Conservation (phyloP, 805 yeast species). For the Metschnikowia peoriensis region DNA sequence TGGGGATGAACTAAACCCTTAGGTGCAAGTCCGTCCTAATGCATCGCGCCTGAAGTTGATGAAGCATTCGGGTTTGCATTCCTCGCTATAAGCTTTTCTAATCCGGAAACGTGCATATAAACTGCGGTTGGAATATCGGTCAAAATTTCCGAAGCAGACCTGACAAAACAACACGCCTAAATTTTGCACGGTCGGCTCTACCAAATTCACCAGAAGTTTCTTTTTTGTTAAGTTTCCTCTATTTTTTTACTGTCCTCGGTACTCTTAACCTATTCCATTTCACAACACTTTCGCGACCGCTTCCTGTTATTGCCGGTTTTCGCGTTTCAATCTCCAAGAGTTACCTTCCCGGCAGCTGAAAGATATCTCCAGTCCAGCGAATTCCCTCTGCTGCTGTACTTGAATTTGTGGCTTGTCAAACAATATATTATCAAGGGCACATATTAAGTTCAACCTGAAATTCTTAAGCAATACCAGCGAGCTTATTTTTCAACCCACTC, state of each 20-base stretch:
- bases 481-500: neutral
- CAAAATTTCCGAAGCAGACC: slow-evolving; percentile 2
- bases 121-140: neutral
- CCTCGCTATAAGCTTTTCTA: neutral
- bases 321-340: slow-evolving; percentile 2
- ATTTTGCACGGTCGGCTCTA: neutral
- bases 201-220: neutral
- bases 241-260: neutral
- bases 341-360: neutral
- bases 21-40: neutral
- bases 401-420: neutral
- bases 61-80: neutral
- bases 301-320: neutral
- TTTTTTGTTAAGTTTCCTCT: no score
- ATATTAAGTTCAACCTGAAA: no score
- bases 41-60: neutral
- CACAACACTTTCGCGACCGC: neutral
- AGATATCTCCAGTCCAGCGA: neutral
- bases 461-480: no score
- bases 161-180: neutral
- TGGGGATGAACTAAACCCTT: no score
- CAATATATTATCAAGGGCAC: no score
- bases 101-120: slow-evolving; percentile 4
- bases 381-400: neutral
- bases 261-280: neutral